Conservation (phyloP, 331 rosid species). For the Pyracantha coccinea region DNA sequence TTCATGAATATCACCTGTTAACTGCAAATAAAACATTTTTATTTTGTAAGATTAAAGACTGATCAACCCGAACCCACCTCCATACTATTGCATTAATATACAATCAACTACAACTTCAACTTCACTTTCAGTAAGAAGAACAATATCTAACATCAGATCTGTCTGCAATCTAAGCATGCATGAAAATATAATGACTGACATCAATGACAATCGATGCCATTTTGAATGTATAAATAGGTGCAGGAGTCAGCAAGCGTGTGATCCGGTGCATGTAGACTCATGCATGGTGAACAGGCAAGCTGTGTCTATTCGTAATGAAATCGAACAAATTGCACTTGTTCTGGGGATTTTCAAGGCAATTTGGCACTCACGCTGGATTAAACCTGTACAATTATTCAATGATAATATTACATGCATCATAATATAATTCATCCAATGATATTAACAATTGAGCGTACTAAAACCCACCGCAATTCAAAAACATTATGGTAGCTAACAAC, state of each 20-base stretch:
- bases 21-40: conserved; percentile 33
- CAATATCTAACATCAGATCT: neutral
- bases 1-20: conserved; percentile 91
- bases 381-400: neutral
- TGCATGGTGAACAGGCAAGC: neutral
- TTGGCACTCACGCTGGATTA: neutral
- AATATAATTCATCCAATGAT: neutral
- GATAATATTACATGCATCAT: neutral
- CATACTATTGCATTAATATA: neutral
- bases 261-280: neutral
- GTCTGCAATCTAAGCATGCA: neutral
- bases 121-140: neutral
- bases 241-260: neutral
- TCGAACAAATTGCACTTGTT: neutral
- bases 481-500: neutral
- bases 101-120: neutral
- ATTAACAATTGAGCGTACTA: neutral
- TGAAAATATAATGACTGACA: neutral
- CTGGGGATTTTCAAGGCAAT: neutral
- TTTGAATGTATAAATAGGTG: neutral
- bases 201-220: neutral
- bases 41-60: neutral
- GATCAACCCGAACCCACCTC: neutral
- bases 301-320: neutral
- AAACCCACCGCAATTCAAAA: neutral